These are phyloP conservation scores for Friedmanniomyces simplex DNA, from an alignment of 495 filamentous ascomycete genomes.

Conservation along the genomic window DNA sequence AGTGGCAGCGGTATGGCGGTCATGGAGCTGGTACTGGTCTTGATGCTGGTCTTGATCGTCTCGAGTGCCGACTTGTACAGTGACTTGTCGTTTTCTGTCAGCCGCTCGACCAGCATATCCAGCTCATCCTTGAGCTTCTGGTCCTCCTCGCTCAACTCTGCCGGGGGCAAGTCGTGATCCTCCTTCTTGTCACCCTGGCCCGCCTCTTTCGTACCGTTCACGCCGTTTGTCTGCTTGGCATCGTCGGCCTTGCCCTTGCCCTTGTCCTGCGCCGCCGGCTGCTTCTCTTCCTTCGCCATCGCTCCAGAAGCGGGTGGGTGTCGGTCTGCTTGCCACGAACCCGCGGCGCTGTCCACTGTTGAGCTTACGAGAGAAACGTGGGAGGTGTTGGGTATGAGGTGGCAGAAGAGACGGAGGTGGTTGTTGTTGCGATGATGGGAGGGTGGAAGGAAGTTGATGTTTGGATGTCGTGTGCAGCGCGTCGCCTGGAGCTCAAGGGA, in stretches of 20 bases:
- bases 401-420: too few species aligned
- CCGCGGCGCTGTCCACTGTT: neutral
- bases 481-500: conserved; percentile 4
- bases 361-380: neutral
- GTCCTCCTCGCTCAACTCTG: conserved; percentile 96
- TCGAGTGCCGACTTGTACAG: conserved; percentile 90
- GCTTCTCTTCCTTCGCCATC: conserved; percentile 85
- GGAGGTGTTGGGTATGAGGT: too few species aligned
- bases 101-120: conserved; percentile 92
- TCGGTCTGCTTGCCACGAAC: neutral
- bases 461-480: conserved; percentile 11
- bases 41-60: conserved; percentile 93
- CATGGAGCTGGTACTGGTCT: conserved; percentile 98
- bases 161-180: conserved; percentile 48
- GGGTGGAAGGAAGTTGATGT: conserved; percentile 30
- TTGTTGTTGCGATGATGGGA: neutral
- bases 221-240: conserved; percentile 18
- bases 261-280: conserved; percentile 76
- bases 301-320: conserved; percentile 6
- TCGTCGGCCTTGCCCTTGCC: conserved; percentile 77
- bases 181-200: conserved; percentile 45
- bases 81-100: conserved; percentile 76
- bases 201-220: conserved; percentile 11
- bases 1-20: conserved; percentile 96
- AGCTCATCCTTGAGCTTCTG: conserved; percentile 96